Percentiles rank a stretch among this genome's conserved stretches.
Conservation (phyloP, 805 yeast species). For the Candida sithepensis region DNA sequence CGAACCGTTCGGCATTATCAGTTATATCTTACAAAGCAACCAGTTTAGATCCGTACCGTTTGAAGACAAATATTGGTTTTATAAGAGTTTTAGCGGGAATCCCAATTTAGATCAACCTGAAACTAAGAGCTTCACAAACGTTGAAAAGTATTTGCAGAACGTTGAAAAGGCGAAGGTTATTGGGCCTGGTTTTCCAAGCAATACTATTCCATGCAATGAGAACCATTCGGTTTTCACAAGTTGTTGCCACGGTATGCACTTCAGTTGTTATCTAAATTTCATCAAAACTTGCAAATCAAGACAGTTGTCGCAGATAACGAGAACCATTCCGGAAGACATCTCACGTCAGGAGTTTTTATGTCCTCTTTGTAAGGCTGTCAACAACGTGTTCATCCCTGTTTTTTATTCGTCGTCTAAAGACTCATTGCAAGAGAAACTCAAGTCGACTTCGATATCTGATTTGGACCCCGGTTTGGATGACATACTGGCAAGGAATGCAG, state of each 20-base stretch:
- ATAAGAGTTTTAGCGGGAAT: constrained; percentile 55
- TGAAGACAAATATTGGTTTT: constrained; percentile 59
- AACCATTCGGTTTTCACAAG: constrained; percentile 56
- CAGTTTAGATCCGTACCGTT: constrained; percentile 64
- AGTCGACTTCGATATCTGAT: constrained; percentile 3
- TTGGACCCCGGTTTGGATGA: constrained; percentile 13
- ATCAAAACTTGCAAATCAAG: constrained; percentile 51
- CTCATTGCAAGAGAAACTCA: constrained; percentile 17
- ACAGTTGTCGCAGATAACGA: constrained; percentile 64
- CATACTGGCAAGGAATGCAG: constrained; percentile 3
- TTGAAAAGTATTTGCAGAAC: constrained; percentile 33
- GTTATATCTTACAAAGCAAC: constrained; percentile 55
- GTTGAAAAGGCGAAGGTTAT: constrained; percentile 40
- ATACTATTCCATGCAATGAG: constrained; percentile 33
- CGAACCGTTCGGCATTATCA: constrained; percentile 73
- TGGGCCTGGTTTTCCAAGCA: constrained; percentile 69
- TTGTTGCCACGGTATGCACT: constrained; percentile 95
- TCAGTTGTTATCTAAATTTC: constrained; percentile 66
- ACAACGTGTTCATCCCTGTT: constrained; percentile 79
- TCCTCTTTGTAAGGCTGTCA: constrained; percentile 86
- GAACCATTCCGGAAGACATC: constrained; percentile 74
- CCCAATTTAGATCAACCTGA: constrained; percentile 34
- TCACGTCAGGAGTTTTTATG: constrained; percentile 76
- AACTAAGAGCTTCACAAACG: constrained; percentile 22
- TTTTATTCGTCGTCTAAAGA: constrained; percentile 49